Conservation (phyloP, 768 basidiomycete genomes). For the Podaxis carcinomalis region DNA sequence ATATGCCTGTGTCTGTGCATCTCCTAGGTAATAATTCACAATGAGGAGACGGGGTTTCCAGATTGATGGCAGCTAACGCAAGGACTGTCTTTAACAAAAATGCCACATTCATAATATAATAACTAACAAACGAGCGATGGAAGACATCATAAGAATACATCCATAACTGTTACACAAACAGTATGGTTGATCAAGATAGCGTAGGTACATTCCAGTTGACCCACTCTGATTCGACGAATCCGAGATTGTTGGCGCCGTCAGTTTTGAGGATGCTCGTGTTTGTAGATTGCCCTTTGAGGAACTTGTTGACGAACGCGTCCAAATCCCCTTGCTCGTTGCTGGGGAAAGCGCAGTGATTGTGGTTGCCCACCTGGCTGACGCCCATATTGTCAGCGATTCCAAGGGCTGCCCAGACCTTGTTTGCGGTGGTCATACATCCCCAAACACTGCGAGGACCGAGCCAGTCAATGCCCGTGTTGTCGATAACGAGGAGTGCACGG, state of each 20-base stretch:
- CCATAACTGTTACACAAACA: background rate
- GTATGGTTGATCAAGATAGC: slow-evolving; percentile 24
- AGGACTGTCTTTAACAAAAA: no score
- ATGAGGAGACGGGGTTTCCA: no score
- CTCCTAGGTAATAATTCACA: no score
- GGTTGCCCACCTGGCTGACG: slow-evolving; percentile 49
- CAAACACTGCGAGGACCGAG: slow-evolving; percentile 45
- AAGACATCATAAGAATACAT: background rate
- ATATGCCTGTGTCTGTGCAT: no score
- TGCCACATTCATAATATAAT: no score
- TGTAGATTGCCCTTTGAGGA: slow-evolving; percentile 42
- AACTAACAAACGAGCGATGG: background rate
- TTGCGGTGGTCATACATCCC: slow-evolving; percentile 48
- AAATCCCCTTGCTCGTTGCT: slow-evolving; percentile 38
- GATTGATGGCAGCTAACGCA: no score
- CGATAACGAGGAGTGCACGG: slow-evolving; percentile 46
- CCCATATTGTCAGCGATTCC: slow-evolving; percentile 45
- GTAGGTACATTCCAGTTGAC: slow-evolving; percentile 48
- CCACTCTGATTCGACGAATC: slow-evolving; percentile 37
- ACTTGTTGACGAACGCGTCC: slow-evolving; percentile 52
- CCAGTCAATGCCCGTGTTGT: slow-evolving; percentile 56
- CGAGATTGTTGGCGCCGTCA: slow-evolving; percentile 35
- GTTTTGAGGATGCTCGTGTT: slow-evolving; percentile 45
- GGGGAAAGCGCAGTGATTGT: slow-evolving; percentile 55
- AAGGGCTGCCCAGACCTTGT: slow-evolving; percentile 47